Conservation (phyloP, 495 filamentous ascomycete genomes). For the Aspergillus egyptiacus region DNA sequence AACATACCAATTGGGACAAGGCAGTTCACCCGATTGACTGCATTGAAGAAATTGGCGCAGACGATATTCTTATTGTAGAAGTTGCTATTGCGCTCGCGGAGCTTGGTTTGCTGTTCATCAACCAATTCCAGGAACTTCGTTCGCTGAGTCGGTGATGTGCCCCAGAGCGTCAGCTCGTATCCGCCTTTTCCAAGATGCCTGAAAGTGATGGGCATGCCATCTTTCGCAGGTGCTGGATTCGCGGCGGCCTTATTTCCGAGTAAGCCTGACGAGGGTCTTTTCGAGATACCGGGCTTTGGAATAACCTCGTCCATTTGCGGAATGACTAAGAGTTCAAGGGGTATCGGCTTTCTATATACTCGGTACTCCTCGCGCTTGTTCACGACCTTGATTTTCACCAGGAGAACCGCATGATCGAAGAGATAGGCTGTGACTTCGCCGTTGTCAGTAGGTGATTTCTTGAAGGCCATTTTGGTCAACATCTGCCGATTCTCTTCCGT, state of each 20-base stretch:
- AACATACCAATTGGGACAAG: conserved; percentile 77
- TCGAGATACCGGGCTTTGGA: conserved; percentile 70
- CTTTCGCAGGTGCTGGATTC: conserved; percentile 51
- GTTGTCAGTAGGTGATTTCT: conserved; percentile 82
- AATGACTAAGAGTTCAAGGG: conserved; percentile 87
- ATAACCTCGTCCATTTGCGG: conserved; percentile 94
- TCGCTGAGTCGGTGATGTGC: conserved; percentile 67
- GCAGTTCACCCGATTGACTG: conserved; percentile 81
- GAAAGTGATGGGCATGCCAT: conserved; percentile 90
- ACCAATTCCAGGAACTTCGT: conserved; percentile 97
- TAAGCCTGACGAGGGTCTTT: conserved; percentile 83
- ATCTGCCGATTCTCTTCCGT: conserved; percentile 91
- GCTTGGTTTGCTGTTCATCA: conserved; percentile 77
- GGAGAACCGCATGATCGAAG: conserved; percentile 91
- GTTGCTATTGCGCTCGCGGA: conserved; percentile 75
- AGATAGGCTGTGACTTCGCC: conserved; percentile 90
- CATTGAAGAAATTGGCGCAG: conserved; percentile 76
- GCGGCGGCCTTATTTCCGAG: conserved; percentile 64
- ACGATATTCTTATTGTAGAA: conserved; percentile 89
- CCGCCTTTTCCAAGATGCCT: conserved; percentile 93
- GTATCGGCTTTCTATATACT: conserved; percentile 93
- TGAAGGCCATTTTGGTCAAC: conserved; percentile 84
- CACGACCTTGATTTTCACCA: conserved; percentile 79
- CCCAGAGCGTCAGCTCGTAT: conserved; percentile 89
- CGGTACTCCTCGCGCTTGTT: conserved; percentile 93